Percentiles rank a stretch among this genome's conserved stretches.
These are phyloP conservation scores for Fragaria iinumae DNA, from an alignment of 306 rosid species.

Conservation along the genomic window DNA sequence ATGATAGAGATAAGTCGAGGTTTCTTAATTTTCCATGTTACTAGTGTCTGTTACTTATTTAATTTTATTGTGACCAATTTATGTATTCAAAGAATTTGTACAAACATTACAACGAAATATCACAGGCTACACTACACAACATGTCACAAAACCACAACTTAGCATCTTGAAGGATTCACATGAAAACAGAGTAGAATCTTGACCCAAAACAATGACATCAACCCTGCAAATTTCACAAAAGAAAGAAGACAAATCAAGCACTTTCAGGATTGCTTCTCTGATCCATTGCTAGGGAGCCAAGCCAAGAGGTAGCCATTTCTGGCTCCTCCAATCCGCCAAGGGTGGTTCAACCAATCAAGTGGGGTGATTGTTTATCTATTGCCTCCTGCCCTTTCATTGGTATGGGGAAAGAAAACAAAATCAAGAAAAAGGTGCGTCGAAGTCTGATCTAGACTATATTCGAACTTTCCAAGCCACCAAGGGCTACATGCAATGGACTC, in stretches of 20 bases:
- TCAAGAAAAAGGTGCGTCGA: not conserved
- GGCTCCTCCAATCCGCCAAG: not conserved
- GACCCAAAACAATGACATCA: not conserved
- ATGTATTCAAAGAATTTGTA: not conserved
- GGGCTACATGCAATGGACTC: conserved; percentile 1
- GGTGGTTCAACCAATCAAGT: not conserved
- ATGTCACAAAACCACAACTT: not conserved
- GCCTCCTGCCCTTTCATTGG: not conserved
- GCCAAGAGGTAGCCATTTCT: not conserved
- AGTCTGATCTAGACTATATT: not conserved
- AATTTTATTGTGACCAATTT: too few species aligned
- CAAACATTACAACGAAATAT: too few species aligned
- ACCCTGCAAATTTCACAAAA: not conserved
- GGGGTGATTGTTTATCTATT: not conserved
- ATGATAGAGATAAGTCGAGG: too few species aligned
- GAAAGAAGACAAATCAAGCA: not conserved
- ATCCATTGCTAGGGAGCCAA: not conserved
- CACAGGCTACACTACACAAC: not conserved
- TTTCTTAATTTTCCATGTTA: too few species aligned
- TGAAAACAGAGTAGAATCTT: not conserved
- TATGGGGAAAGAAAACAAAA: not conserved
- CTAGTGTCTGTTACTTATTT: too few species aligned
- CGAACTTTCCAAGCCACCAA: not conserved
- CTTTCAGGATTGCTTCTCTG: not conserved
- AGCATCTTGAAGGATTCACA: conserved; percentile 5